phyloP scores from a whole-genome alignment of 371 early-diverging fungal species.

The Haplosporangium sp. region DNA sequence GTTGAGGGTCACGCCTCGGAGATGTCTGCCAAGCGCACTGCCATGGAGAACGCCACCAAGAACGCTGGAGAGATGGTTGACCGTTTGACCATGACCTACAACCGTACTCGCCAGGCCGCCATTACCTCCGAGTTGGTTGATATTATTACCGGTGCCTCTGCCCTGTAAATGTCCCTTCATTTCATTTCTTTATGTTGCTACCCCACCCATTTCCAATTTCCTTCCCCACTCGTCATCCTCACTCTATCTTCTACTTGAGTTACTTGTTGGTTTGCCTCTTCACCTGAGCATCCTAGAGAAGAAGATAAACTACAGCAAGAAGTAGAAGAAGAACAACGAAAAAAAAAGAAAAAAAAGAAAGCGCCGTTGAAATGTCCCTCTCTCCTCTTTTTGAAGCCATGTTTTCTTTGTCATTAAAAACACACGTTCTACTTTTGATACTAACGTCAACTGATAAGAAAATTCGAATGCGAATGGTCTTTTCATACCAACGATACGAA shows the following conservation, averaged over 20 bases:
- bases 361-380: constrained; percentile 13
- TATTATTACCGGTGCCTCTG: constrained; percentile 56
- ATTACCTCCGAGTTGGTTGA: constrained; percentile 57
- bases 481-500: background rate
- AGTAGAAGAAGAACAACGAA: constrained; percentile 12
- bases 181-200: background rate
- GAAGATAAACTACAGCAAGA: background rate
- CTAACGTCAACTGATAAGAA: too few relatives aligned
- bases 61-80: constrained; percentile 88
- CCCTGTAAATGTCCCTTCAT: constrained; percentile 31
- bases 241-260: background rate
- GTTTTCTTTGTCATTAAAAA: too few relatives aligned
- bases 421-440: too few relatives aligned
- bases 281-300: too few relatives aligned
- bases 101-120: constrained; percentile 54
- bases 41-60: constrained; percentile 99
- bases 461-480: background rate
- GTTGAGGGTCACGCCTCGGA: constrained; percentile 97
- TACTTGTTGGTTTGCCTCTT: too few relatives aligned
- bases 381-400: constrained; percentile 14
- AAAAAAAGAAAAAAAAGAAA: background rate
- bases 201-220: too few relatives aligned
- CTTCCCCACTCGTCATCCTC: background rate
- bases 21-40: constrained; percentile 96
- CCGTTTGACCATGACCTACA: constrained; percentile 54